A percentile compares a stretch with the other conserved stretches of the same genome.
phyloP scores from a whole-genome alignment of 2,329 filamentous ascomycete genomes.

The Aspergillus fischeri region DNA sequence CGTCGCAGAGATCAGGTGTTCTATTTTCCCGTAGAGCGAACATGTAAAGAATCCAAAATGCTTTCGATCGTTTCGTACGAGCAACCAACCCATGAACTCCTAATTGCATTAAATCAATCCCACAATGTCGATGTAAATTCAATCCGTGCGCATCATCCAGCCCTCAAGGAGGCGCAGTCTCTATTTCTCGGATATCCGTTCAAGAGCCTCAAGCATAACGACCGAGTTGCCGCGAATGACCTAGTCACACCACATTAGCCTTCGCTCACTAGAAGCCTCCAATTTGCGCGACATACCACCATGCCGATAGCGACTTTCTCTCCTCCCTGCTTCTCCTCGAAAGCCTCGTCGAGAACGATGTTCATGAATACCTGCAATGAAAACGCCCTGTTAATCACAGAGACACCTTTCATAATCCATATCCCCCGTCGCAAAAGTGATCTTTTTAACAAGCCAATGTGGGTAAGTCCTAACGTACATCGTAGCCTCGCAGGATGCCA shows the following conservation, averaged over 20 bases:
- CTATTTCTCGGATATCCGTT: conserved; percentile 43
- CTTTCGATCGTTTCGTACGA: conserved; percentile 30
- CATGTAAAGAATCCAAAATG: conserved; percentile 18
- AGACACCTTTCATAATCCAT: conserved; percentile 4
- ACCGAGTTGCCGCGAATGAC: conserved; percentile 97
- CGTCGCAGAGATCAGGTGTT: conserved; percentile 1
- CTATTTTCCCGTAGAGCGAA: conserved; percentile 7
- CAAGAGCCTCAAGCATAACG: conserved; percentile 78
- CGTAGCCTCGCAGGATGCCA: conserved; percentile 89
- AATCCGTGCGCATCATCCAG: conserved; percentile 13
- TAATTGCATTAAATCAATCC: conserved; percentile 27
- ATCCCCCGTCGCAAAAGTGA: not conserved
- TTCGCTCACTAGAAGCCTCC: not conserved
- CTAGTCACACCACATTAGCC: conserved; percentile 40
- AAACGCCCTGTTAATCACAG: not conserved
- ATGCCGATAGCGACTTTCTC: conserved; percentile 90
- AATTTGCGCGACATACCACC: conserved; percentile 59
- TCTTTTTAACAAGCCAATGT: too few relatives aligned
- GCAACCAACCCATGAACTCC: conserved; percentile 37
- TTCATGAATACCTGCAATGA: conserved; percentile 82
- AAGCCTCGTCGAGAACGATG: conserved; percentile 93
- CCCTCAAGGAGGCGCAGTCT: conserved; percentile 1
- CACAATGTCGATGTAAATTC: conserved; percentile 19
- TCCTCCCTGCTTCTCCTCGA: conserved; percentile 88
- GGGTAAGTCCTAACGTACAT: conserved; percentile 57